Evolutionary conservation across 2,329 filamentous ascomycete genomes (phyloP).

Genomic region (Paradendryphiella salina): DNA sequence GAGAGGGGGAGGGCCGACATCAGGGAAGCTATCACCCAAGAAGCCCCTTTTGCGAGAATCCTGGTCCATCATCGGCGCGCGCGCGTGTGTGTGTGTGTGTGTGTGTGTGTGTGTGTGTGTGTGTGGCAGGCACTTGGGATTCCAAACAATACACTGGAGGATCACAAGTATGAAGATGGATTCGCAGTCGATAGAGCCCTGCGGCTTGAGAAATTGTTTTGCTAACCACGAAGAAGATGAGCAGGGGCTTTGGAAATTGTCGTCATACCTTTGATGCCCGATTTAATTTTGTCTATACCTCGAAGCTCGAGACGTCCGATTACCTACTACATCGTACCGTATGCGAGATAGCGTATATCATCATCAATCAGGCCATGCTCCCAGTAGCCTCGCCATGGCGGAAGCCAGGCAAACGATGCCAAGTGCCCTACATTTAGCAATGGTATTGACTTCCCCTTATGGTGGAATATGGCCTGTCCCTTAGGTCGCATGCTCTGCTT

Average conservation of each 20-base stretch:
- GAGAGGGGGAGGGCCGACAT: slow-evolving; percentile 16
- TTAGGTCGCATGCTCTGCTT: neutral
- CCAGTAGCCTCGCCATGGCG: neutral
- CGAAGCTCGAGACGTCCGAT: slow-evolving; percentile 2
- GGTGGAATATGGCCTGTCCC: neutral
- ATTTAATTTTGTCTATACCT: slow-evolving; percentile 3
- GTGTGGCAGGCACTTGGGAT: neutral
- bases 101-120: neutral
- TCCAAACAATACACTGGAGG: too few species aligned
- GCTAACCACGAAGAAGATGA: too few species aligned
- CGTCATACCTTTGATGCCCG: too few species aligned
- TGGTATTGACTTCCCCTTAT: neutral
- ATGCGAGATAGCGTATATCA: neutral
- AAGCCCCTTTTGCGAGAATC: slow-evolving; percentile 31
- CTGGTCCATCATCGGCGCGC: slow-evolving; percentile 15
- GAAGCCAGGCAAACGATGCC: neutral
- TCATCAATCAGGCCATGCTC: neutral
- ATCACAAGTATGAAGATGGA: too few species aligned
- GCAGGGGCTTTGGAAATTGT: too few species aligned
- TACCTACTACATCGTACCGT: neutral
- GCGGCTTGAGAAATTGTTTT: too few species aligned
- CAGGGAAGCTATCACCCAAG: slow-evolving; percentile 21
- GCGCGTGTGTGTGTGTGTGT: neutral
- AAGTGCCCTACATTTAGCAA: neutral
- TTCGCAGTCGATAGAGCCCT: too few species aligned